Conservation (phyloP, 2,329 filamentous ascomycete species). For the Verticillium tricorpus region DNA sequence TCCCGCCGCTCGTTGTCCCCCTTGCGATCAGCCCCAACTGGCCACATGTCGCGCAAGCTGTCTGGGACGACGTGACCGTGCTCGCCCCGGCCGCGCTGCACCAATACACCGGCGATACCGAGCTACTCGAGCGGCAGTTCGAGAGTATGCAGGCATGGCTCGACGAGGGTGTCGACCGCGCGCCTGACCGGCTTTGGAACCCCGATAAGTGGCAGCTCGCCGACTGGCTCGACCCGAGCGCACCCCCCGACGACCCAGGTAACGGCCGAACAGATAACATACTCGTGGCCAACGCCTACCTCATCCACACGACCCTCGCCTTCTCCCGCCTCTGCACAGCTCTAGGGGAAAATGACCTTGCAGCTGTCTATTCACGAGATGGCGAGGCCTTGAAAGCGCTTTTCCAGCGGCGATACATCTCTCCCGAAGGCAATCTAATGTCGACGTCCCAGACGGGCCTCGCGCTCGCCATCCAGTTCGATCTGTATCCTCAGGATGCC, state of each 20-base stretch:
- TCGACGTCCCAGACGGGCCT: conserved; percentile 36
- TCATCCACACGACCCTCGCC: conserved; percentile 7
- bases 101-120: conserved; percentile 28
- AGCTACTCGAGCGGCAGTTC: conserved; percentile 30
- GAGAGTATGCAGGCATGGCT: conserved; percentile 8
- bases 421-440: conserved; percentile 19
- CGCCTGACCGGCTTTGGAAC: conserved; percentile 33
- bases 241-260: conserved; percentile 3
- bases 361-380: conserved; percentile 16
- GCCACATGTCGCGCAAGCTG: conserved; percentile 22
- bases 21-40: conserved; percentile 25
- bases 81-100: conserved; percentile 35
- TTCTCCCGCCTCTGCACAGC: background rate
- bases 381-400: conserved; percentile 14
- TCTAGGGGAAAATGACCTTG: conserved; percentile 2
- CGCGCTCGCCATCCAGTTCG: conserved; percentile 30
- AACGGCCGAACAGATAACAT: conserved; percentile 5
- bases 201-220: conserved; percentile 28
- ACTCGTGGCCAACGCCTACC: conserved; percentile 8
- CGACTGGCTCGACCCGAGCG: conserved; percentile 9
- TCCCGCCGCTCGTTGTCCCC: conserved; percentile 22
- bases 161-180: conserved; percentile 19
- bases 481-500: conserved; percentile 19
- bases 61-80: conserved; percentile 39
- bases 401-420: conserved; percentile 27